Base-by-base conservation (phyloP, 83 land plant species). In the Larix sibirica region DNA sequence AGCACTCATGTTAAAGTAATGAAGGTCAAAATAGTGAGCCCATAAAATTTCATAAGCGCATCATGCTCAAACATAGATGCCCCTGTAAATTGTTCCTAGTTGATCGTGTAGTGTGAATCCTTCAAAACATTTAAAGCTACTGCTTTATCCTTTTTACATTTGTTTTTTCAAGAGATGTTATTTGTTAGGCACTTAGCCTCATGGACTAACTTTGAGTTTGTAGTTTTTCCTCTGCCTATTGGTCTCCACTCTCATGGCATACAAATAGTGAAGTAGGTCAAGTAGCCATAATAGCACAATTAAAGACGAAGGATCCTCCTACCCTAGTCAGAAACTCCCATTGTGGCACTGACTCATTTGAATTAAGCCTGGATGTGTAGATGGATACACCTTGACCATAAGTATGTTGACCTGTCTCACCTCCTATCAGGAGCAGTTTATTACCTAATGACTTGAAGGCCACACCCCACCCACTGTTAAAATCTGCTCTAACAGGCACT, bases 391-490 rank as follows among this genome's bases (percentile, higher is more conserved):
- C 84, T 1, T 65, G 44, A 38, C 81, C 54, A 47, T 65, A 66
- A 23, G 71, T 13, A 33, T n/a, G 80, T 73, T 73, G 77, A 42
- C 42, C n/a, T n/a, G 77, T 73, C 54, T 73, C 77, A 16, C 54
- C 77, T 20, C 91, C 91, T 2, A 89, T 84, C 0, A 86, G 84
- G 2, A 89, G 86, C 56, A 89, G 79, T 61, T 86, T 84, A 12
- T 84, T 71, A 20, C 89, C 91, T 28, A 87, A 82, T 5, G 91
- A 85, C 68, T 91, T 89, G 84, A 91, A 89, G 18, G 94, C 94
- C 28, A 91, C 84, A 3, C 94, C 94, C 94, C 94, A 91, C 10
- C 94, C 94, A 54, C 83, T 82, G 76, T 69, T 78, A 33, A 50
- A 60, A 84, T 85, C 92, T 38, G 94, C 92, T 62, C 87, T 54